These are phyloP conservation scores for Bipolaris sorokiniana DNA, from an alignment of 2,329 filamentous ascomycete genomes.

Conservation along the genomic window DNA sequence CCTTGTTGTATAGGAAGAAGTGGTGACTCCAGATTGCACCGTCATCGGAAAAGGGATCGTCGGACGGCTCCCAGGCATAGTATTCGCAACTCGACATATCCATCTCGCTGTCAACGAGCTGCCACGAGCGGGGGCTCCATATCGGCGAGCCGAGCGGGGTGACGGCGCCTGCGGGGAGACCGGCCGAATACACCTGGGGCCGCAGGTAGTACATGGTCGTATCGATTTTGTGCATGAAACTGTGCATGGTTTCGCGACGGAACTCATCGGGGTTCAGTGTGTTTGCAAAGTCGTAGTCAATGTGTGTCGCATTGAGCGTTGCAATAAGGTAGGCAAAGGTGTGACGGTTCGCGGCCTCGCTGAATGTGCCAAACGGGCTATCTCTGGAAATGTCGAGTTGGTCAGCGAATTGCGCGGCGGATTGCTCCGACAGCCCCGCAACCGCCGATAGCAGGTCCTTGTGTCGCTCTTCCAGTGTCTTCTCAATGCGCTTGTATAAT, in stretches of 20 bases:
- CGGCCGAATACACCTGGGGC: conserved; percentile 58
- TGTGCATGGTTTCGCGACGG: conserved; percentile 77
- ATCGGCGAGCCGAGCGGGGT: conserved; percentile 61
- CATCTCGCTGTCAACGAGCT: conserved; percentile 93
- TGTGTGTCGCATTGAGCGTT: conserved; percentile 92
- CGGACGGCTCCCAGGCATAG: conserved; percentile 87
- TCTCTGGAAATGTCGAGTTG: conserved; percentile 79
- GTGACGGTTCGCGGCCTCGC: conserved; percentile 83
- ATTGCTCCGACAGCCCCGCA: conserved; percentile 83
- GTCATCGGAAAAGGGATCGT: conserved; percentile 91
- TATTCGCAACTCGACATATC: conserved; percentile 83
- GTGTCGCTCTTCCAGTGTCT: conserved; percentile 88
- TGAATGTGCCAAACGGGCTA: conserved; percentile 89
- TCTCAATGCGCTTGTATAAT: conserved; percentile 93
- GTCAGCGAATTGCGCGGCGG: conserved; percentile 70
- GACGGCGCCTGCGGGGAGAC: conserved; percentile 55
- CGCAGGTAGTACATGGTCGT: conserved; percentile 84
- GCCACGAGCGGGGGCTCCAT: conserved; percentile 93
- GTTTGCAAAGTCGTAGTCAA: conserved; percentile 96
- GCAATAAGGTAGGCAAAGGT: conserved; percentile 97
- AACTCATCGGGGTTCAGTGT: conserved; percentile 90
- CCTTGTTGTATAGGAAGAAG: conserved; percentile 97
- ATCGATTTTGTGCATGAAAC: conserved; percentile 86
- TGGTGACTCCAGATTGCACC: conserved; percentile 93
- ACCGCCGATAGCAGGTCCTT: conserved; percentile 85